Base-by-base conservation (phyloP, 306 rosid species). In the Cucurbita moschata region DNA sequence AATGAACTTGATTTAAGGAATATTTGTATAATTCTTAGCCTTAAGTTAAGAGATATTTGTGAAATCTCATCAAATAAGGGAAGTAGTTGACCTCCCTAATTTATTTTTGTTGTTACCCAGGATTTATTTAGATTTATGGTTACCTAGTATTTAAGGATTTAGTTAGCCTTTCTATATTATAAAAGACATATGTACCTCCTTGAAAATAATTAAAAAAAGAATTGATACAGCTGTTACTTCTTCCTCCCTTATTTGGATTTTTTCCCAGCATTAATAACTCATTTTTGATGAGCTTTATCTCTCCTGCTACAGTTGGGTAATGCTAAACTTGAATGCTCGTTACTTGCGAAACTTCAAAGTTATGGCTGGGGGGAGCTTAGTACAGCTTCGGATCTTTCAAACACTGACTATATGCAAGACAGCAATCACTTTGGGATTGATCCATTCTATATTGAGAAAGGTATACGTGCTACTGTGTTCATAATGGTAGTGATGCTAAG, bases 361-460 rank as follows among this genome's bases (percentile, higher is more conserved):
- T 88, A 87, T 75, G 84, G 96, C 65, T 93, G 98, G 97, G 90
- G 88, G 30, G 88, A 83, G 76, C 75, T 76, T 74, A 82, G 82
- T 55, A 58, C 80, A 21, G 38, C 52, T 66, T 49, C 44, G 50
- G 82, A 79, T 59, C 71, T 75, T 78, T 75, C 82, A 9, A 61
- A 69, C 21, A 59, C 47, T 76, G 86, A 77, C 65, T 79, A 71
- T 40, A 77, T 56, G 81, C 86, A 77, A 18, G 63, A 51, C 63
- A 86, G 77, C 80, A 74, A 79, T 74, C 66, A 80, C 43, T 88
- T 94, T 86, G 96, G 96, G 71, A 80, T 90, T 7, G 65, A 82
- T 77, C 94, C 96, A 38, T 94, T 94, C 81, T 90, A 81, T 82
- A 86, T 94, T 74, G 80, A 81, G 57, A 89, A 87, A 89, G 97